Percentiles rank a stretch among this genome's conserved stretches.
Conservation (phyloP, 1,284 basidiomycete genomes). For the Apiotrichum siamense region DNA sequence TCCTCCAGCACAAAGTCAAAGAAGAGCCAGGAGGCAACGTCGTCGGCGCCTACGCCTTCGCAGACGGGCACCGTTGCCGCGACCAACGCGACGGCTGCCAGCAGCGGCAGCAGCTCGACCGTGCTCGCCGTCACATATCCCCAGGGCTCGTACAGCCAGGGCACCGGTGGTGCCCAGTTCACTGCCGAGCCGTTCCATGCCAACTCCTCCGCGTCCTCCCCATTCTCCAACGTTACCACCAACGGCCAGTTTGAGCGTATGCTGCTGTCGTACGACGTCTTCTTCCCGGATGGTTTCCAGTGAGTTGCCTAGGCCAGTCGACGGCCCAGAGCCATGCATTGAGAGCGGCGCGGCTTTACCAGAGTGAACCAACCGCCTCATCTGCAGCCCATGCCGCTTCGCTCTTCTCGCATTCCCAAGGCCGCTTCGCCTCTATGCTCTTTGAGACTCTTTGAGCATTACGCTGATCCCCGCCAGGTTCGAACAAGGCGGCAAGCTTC, state of each 20-base stretch:
- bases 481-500: conserved; percentile 47
- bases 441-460: not conserved
- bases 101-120: conserved; percentile 9
- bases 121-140: conserved; percentile 41
- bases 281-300: conserved; percentile 33
- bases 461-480: conserved; percentile 8
- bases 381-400: no score
- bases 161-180: conserved; percentile 47
- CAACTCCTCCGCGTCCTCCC: conserved; percentile 4
- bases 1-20: conserved; percentile 1
- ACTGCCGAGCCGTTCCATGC: conserved; percentile 34
- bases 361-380: no score
- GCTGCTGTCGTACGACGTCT: conserved; percentile 39
- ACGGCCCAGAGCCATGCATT: no score
- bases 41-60: conserved; percentile 11
- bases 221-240: conserved; percentile 17
- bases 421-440: not conserved
- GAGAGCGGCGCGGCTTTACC: no score
- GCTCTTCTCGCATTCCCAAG: not conserved
- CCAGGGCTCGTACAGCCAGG: conserved; percentile 40
- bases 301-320: no score
- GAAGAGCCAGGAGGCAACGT: conserved; percentile 2
- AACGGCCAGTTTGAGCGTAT: conserved; percentile 39
- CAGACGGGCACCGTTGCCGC: conserved; percentile 3
- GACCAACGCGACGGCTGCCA: no score